Conservation (phyloP, 2,329 filamentous ascomycete species). For the Aureobasidium sp. region DNA sequence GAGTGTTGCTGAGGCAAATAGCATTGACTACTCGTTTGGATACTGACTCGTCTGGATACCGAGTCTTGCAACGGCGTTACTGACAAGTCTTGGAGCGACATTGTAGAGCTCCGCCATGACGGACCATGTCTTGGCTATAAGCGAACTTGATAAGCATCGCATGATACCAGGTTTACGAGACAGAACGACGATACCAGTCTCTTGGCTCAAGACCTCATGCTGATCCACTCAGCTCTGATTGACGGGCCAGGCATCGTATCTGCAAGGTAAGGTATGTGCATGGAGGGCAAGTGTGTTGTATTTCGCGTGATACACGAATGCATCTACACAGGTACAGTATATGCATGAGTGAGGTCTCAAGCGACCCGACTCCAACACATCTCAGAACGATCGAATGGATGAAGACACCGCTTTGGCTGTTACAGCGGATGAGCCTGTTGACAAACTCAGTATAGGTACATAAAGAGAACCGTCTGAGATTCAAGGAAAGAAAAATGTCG, state of each 20-base stretch:
- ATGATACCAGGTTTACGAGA: constrained; percentile 2
- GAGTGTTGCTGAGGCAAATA: neutral
- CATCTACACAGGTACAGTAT: neutral
- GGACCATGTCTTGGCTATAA: neutral
- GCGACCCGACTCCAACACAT: neutral
- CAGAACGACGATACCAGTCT: neutral
- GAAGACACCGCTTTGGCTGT: neutral
- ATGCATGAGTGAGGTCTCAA: neutral
- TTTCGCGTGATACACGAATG: neutral
- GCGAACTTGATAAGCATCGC: neutral
- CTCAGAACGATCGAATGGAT: neutral
- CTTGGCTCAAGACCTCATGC: constrained; percentile 10
- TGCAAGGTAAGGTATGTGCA: neutral
- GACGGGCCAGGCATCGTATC: neutral
- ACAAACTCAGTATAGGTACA: neutral
- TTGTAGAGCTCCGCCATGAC: neutral
- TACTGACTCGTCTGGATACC: neutral
- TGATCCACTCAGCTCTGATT: neutral
- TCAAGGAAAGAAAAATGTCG: constrained; percentile 4
- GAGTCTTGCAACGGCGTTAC: neutral
- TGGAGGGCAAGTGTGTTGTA: neutral
- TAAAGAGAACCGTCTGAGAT: neutral
- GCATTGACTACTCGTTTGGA: neutral
- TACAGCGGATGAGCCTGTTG: neutral
- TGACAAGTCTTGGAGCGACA: neutral